phyloP scores from a whole-genome alignment of 169 alveolate genomes.

The Pseudocohnilembus persalinus region DNA sequence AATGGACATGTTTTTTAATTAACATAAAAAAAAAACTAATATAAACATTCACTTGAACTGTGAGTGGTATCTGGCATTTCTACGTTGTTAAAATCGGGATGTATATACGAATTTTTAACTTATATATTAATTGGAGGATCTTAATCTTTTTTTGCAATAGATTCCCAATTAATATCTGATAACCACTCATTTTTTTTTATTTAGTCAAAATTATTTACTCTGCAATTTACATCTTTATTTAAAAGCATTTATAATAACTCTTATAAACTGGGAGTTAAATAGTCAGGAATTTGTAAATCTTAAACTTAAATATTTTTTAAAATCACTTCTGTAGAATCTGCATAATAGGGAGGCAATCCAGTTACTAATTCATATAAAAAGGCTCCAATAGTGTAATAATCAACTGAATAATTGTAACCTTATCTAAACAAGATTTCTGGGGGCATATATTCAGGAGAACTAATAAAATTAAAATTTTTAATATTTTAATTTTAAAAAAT shows the following conservation, averaged over 20 bases:
- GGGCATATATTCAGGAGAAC: conserved; percentile 84
- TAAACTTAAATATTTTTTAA: conserved; percentile 52
- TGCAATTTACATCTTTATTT: conserved; percentile 22
- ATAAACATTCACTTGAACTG: conserved; percentile 15
- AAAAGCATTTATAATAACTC: conserved; percentile 27
- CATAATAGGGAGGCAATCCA: conserved; percentile 87
- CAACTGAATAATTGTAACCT: conserved; percentile 81
- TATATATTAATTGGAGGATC: conserved; percentile 50
- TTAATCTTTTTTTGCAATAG: conserved; percentile 37
- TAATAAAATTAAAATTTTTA: conserved; percentile 62
- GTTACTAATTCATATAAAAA: conserved; percentile 80
- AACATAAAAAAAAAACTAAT: conserved; percentile 16
- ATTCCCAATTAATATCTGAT: conserved; percentile 58
- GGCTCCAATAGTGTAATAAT: conserved; percentile 84
- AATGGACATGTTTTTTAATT: conserved; percentile 2
- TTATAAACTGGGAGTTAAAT: conserved; percentile 34
- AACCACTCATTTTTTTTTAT: conserved; percentile 54
- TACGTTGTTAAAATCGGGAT: conserved; percentile 30
- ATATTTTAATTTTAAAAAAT: too few relatives aligned
- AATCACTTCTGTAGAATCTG: conserved; percentile 66
- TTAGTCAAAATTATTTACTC: conserved; percentile 26
- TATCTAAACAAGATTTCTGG: conserved; percentile 80
- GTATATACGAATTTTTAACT: conserved; percentile 27
- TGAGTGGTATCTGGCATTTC: conserved; percentile 21
- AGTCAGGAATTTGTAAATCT: conserved; percentile 56